A percentile compares a stretch with the other conserved stretches of the same genome.
These are phyloP conservation scores for Trebouxia sp. DNA, from an alignment of 139 green algal genomes.

Conservation along the genomic window DNA sequence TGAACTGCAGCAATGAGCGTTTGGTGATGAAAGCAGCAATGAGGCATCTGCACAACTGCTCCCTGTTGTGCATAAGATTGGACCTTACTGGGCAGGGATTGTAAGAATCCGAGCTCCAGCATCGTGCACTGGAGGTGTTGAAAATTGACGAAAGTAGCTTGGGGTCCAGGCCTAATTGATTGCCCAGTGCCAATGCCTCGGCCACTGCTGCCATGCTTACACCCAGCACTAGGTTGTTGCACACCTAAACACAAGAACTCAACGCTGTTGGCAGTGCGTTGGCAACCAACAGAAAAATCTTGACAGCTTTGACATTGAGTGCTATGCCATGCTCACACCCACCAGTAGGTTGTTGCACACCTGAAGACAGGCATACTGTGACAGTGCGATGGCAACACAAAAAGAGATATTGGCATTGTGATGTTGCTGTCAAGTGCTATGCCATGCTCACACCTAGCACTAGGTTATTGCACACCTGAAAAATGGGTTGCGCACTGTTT, in stretches of 20 bases:
- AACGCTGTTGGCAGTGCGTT: no score
- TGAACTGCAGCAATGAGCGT: neutral
- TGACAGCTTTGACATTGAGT: no score
- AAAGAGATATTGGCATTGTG: no score
- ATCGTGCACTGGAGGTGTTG: conserved; percentile 67
- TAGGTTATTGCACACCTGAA: conserved; percentile 55
- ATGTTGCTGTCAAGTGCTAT: no score
- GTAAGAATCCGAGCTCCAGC: conserved; percentile 64
- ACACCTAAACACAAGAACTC: conserved; percentile 49
- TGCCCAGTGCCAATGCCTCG: conserved; percentile 69
- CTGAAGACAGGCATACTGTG: no score
- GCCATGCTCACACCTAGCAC: conserved; percentile 72
- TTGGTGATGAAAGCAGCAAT: neutral
- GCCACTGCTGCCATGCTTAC: conserved; percentile 67
- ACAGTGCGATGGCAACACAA: no score
- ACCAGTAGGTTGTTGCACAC: no score
- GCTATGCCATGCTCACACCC: no score
- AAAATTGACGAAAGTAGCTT: conserved; percentile 61
- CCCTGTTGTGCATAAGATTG: no score
- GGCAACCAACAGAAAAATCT: no score
- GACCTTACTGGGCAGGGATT: conserved; percentile 43
- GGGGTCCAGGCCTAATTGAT: conserved; percentile 63
- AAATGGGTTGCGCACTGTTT: no score
- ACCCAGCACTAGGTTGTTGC: conserved; percentile 71
- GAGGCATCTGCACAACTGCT: no score